phyloP scores from a whole-genome alignment of 169 alveolate species.

The Plasmodium knowlesi region DNA sequence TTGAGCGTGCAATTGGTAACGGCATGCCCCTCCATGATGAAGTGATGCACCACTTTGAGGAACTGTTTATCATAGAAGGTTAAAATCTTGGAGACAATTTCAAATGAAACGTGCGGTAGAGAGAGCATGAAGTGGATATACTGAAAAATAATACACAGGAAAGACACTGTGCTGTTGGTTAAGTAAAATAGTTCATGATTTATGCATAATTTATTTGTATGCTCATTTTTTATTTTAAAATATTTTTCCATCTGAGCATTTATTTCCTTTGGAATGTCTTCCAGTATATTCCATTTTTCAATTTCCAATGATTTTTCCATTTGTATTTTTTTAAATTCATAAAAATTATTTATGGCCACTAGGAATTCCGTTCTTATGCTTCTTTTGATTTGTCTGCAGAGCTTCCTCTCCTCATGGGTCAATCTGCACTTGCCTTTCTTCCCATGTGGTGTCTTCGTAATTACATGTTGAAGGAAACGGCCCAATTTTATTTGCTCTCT shows the following conservation, averaged over 20 bases:
- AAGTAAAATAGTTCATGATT: slow-evolving; percentile 5
- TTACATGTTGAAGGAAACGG: neutral
- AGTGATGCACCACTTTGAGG: neutral
- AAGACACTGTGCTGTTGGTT: slow-evolving; percentile 21
- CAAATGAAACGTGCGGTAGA: slow-evolving; percentile 20
- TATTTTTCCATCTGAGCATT: neutral
- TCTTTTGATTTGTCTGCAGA: neutral
- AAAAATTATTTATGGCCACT: slow-evolving; percentile 13
- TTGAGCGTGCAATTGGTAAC: slow-evolving; percentile 26
- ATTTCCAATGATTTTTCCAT: slow-evolving; percentile 20
- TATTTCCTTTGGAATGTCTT: slow-evolving; percentile 29
- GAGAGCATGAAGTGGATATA: neutral
- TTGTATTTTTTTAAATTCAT: slow-evolving; percentile 54
- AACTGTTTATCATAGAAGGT: slow-evolving; percentile 6
- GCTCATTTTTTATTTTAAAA: slow-evolving; percentile 12
- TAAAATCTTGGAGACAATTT: slow-evolving; percentile 2
- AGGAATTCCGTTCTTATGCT: neutral
- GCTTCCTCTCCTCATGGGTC: neutral
- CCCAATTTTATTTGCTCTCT: neutral
- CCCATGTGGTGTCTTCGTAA: neutral
- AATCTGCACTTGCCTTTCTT: neutral
- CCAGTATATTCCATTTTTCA: slow-evolving; percentile 40
- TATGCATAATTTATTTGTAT: neutral
- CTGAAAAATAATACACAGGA: slow-evolving; percentile 14
- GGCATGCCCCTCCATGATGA: slow-evolving; percentile 20